Base-by-base conservation (phyloP, 2,329 filamentous ascomycete species). In the Fusarium torreyae region DNA sequence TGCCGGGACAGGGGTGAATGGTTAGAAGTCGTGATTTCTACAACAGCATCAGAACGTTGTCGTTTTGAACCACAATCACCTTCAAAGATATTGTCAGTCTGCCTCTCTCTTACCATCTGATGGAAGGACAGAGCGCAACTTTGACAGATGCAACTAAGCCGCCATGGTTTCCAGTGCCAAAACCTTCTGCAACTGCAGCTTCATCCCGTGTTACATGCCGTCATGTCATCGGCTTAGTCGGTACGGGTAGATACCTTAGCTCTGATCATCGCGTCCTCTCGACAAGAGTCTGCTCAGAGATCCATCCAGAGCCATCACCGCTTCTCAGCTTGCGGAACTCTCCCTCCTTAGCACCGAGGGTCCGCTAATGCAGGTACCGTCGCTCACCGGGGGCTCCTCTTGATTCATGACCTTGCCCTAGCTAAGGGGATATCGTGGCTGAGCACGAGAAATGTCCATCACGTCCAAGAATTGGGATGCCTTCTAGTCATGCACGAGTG, bases 321-420 rank as follows among this genome's bases (percentile, higher is more conserved):
- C 50, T 53, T 51, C 46, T 55, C 48, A 42, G 45, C 53, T 52
- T 36, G 17, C 44, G 42, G 28, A 57, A 51, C 33, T 58, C 59
- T 33, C 54, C 42, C 20, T 66, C 26, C 57, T 42, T 54, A 39
- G 53, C 49, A 58, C 36, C 39, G 18, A 57, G 45, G 52, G 44
- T 31, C 51, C 55, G 43, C 40, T 70, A 70, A 70, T 70, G 68
- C 68, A 70, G 68, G 68, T 70, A 70, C 68, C 58, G 36, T 61
- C 57, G 24, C 45, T 57, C 48, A 34, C 48, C 34, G 17, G n/a
- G 40, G 36, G 13, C 36, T 42, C 34, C n/a, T 44, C 67, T 57
- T 70, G 63, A 69, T 63, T 68, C 63, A 56, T 61, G 39, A 11
- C 57, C 58, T 64, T 63, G 50, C 38, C 50, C 52, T 58, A 66